phyloP scores from a whole-genome alignment of 2,329 filamentous ascomycete species.

The Botrytis sinoallii region DNA sequence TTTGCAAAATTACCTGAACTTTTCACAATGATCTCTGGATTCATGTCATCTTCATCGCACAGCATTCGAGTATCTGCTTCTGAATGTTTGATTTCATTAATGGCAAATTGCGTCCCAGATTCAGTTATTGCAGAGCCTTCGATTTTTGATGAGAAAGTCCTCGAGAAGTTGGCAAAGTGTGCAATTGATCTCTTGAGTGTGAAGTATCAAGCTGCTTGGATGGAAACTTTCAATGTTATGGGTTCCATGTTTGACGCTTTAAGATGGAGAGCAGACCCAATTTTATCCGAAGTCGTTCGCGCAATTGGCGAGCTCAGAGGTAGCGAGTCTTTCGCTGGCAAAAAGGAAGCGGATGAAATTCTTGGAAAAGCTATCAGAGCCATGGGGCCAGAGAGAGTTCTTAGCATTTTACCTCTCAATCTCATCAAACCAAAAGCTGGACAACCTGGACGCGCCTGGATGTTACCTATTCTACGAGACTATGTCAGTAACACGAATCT shows the following conservation, averaged over 20 bases:
- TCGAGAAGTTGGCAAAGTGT: conserved; percentile 75
- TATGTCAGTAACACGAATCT: conserved; percentile 86
- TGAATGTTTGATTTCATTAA: conserved; percentile 89
- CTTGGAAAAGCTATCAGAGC: conserved; percentile 83
- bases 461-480: conserved; percentile 87
- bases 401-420: conserved; percentile 82
- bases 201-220: conserved; percentile 91
- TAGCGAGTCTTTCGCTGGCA: conserved; percentile 84
- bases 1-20: conserved; percentile 86
- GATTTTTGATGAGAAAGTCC: conserved; percentile 83
- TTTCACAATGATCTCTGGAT: conserved; percentile 75
- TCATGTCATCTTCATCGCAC: conserved; percentile 81
- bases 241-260: conserved; percentile 83
- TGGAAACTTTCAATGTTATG: conserved; percentile 88
- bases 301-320: conserved; percentile 82
- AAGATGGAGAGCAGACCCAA: conserved; percentile 79
- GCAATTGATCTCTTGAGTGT: conserved; percentile 76
- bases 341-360: conserved; percentile 91
- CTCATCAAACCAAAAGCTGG: conserved; percentile 72
- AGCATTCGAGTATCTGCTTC: conserved; percentile 94
- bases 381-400: conserved; percentile 83
- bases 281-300: conserved; percentile 71
- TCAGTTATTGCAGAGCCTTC: conserved; percentile 84
- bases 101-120: conserved; percentile 83
- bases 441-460: conserved; percentile 86